Percentiles rank a stretch among this genome's conserved stretches.
phyloP scores from a whole-genome alignment of 495 filamentous ascomycete genomes.

The Oleoguttula mirabilis region DNA sequence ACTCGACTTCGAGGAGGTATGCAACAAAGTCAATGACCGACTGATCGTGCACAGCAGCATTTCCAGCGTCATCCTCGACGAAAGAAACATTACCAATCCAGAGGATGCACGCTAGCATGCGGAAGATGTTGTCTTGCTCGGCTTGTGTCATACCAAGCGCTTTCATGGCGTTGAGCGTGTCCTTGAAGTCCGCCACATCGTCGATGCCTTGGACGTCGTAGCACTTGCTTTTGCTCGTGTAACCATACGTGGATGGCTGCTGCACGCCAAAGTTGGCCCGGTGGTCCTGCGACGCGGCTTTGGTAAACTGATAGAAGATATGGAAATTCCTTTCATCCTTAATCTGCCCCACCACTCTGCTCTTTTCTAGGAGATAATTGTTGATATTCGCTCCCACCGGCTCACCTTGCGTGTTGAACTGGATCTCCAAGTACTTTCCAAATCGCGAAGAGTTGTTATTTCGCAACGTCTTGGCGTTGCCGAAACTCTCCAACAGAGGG shows the following conservation, averaged over 20 bases:
- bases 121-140: constrained; percentile 95
- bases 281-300: constrained; percentile 78
- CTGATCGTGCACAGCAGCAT: constrained; percentile 72
- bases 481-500: constrained; percentile 91
- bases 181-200: constrained; percentile 77
- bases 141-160: constrained; percentile 77
- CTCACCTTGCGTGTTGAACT: constrained; percentile 89
- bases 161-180: constrained; percentile 89
- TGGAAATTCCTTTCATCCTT: constrained; percentile 95
- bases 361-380: constrained; percentile 94
- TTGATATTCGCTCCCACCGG: constrained; percentile 95
- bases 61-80: constrained; percentile 73
- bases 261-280: constrained; percentile 78
- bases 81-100: constrained; percentile 95
- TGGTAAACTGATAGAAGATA: constrained; percentile 98
- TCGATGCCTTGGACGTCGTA: constrained; percentile 88
- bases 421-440: constrained; percentile 95
- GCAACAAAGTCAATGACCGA: constrained; percentile 89
- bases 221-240: constrained; percentile 89
- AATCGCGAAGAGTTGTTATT: constrained; percentile 99
- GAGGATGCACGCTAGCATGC: constrained; percentile 82
- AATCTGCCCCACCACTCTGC: constrained; percentile 91
- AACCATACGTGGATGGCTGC: constrained; percentile 84
- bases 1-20: constrained; percentile 82
- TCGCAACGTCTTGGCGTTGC: constrained; percentile 92